A percentile compares a stretch with the other conserved stretches of the same genome.
These are phyloP conservation scores for Buddleja alternifolia DNA, from an alignment of 257 asterid species.

Conservation along the genomic window DNA sequence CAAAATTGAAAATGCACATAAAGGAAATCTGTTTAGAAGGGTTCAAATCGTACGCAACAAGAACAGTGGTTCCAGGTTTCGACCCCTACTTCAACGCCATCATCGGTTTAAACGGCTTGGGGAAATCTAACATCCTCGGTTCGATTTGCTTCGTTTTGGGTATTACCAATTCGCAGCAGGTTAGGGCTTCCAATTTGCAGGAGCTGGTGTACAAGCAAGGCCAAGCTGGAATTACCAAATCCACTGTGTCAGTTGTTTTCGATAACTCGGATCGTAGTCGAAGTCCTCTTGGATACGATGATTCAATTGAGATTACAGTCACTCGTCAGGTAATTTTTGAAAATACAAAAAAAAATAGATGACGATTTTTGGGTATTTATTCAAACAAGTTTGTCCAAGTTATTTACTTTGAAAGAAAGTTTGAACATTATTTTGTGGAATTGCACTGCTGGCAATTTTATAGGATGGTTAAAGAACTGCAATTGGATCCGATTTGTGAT, in stretches of 20 bases:
- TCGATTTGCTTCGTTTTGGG: conserved; percentile 97
- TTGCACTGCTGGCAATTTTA: no score
- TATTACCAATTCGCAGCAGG: conserved; percentile 96
- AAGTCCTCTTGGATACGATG: conserved; percentile 95
- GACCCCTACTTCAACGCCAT: conserved; percentile 95
- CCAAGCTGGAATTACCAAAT: conserved; percentile 98
- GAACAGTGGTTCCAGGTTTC: conserved; percentile 92
- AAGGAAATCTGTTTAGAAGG: conserved; percentile 95
- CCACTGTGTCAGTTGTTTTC: conserved; percentile 90
- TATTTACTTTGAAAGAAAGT: no score
- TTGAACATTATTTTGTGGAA: no score
- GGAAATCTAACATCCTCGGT: conserved; percentile 95
- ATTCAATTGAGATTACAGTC: conserved; percentile 86
- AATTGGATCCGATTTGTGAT: no score
- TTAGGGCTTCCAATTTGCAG: conserved; percentile 97
- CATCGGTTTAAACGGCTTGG: conserved; percentile 93
- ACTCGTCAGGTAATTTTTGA: conserved; percentile 81
- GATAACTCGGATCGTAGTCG: conserved; percentile 83
- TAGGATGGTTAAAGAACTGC: no score
- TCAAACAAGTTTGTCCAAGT: neutral
- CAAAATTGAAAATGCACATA: conserved; percentile 54
- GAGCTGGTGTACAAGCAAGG: conserved; percentile 99
- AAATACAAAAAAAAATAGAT: neutral
- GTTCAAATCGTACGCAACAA: conserved; percentile 91
- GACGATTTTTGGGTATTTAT: neutral